phyloP scores from a whole-genome alignment of 139 green algal genomes.

The Chlamydomonas asymmetrica region DNA sequence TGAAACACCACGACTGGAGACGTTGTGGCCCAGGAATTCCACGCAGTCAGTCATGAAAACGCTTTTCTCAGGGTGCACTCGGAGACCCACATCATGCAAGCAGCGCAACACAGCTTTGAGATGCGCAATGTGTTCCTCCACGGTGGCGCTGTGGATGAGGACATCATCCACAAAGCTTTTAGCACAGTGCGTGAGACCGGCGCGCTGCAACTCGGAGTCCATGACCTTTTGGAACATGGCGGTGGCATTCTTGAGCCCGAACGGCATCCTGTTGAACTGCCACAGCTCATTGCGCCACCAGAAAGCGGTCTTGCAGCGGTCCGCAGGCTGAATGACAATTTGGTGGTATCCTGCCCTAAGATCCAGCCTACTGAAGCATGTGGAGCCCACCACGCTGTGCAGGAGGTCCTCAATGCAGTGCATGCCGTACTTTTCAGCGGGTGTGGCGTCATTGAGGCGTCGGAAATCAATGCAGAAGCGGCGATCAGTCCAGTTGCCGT shows the following conservation, averaged over 20 bases:
- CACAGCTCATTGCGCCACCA: conserved; percentile 3
- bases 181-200: conserved; percentile 1
- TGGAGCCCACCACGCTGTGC: neutral
- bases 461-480: conserved; percentile 33
- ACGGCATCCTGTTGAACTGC: conserved; percentile 16
- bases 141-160: neutral
- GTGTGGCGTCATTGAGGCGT: conserved; percentile 23
- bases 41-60: conserved; percentile 12
- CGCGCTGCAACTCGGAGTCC: conserved; percentile 6
- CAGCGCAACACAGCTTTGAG: neutral
- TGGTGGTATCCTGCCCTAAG: conserved; percentile 28
- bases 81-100: conserved; percentile 12
- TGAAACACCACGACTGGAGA: conserved; percentile 16
- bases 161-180: conserved; percentile 41
- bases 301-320: conserved; percentile 9
- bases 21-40: conserved; percentile 41
- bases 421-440: conserved; percentile 24
- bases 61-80: conserved; percentile 25
- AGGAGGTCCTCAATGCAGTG: conserved; percentile 34
- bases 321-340: conserved; percentile 5
- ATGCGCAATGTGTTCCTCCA: conserved; percentile 16
- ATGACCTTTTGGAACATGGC: conserved; percentile 18
- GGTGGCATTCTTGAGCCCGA: conserved; percentile 24
- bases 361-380: conserved; percentile 37
- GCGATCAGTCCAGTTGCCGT: conserved; percentile 21